Evolutionary conservation across 306 rosid genomes (phyloP).

Genomic region (Urtica urens): DNA sequence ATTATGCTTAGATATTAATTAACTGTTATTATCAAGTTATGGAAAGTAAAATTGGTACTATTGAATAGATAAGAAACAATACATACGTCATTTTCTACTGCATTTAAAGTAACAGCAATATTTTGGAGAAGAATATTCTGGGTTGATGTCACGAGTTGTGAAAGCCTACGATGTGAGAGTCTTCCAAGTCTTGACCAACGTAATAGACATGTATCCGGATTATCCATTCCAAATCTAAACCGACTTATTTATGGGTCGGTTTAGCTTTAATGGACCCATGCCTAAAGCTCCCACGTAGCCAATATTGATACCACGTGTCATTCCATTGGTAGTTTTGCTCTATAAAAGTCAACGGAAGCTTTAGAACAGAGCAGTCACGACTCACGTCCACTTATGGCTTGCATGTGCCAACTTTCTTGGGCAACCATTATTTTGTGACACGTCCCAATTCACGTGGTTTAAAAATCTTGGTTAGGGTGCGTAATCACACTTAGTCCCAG

Average conservation of each 20-base stretch:
- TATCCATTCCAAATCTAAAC: not conserved
- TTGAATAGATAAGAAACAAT: not conserved
- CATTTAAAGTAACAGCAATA: not conserved
- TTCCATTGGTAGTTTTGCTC: not conserved
- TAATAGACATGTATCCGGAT: not conserved
- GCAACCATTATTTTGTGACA: slow-evolving; percentile 11
- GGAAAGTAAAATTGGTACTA: not conserved
- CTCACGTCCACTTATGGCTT: not conserved
- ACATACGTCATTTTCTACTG: not conserved
- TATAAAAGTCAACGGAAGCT: slow-evolving; percentile 13
- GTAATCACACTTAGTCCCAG: not conserved
- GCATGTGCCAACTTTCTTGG: not conserved
- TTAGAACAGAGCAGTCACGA: not conserved
- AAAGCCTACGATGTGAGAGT: not conserved
- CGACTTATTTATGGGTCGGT: slow-evolving; percentile 19
- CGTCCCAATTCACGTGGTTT: slow-evolving; percentile 13
- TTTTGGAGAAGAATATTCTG: not conserved
- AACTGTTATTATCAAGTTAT: not conserved
- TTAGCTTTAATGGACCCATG: slow-evolving; percentile 1
- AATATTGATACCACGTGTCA: not conserved
- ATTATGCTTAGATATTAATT: not conserved
- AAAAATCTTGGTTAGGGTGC: not conserved
- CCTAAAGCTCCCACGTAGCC: not conserved
- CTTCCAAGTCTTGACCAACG: not conserved
- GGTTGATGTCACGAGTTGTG: not conserved